Base-by-base conservation (phyloP, 2,329 filamentous ascomycete genomes). In the Clonostachys byssicola region DNA sequence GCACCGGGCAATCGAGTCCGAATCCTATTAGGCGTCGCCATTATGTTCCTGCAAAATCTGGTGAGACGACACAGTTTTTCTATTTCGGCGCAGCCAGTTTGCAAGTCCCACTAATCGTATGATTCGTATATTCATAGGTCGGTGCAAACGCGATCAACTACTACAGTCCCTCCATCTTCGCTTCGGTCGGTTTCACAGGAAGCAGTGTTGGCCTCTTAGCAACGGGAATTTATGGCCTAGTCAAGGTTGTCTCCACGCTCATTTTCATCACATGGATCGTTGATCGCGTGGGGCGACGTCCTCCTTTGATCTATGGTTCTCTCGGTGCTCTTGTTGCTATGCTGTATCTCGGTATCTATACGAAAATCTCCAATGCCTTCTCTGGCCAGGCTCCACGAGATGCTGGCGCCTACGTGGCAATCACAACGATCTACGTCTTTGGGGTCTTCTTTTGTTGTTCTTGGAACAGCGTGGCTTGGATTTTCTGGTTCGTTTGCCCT, bases 401-500 rank as follows among this genome's bases (percentile, higher is more conserved):
- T n/a, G n/a, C n/a, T n/a, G 40, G 76, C 16, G 80, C 79, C 4
- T 78, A 80, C 46, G 76, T 77, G 1, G 80, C 80, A 20, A 74
- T 83, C 45, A 76, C 81, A 57, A 85, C 86, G 68, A 85, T 87
- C 68, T 86, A 86, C 56, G 68, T 86, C 3, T 86, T 80, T 77
- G 88, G 85, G 1, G 80, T 77, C 0, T 83, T 85, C 62, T 91
- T 89, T 67, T 88, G 83, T 0, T 84, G 80, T 0, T 78, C 79
- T 0, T 88, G 84, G 85, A 88, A 88, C 59, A 85, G 84, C 3
- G 87, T 83, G 0, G 86, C 86, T 0, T 91, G 87, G 87, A 85
- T 91, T 17, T 67, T 88, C 58, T n/a, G n/a, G n/a, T n/a, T n/a
- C n/a, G n/a, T n/a, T n/a, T n/a, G n/a, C n/a, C n/a, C n/a, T n/a